These are phyloP conservation scores for Cochlearia excelsa DNA, from an alignment of 345 rosid genomes.

Conservation along the genomic window DNA sequence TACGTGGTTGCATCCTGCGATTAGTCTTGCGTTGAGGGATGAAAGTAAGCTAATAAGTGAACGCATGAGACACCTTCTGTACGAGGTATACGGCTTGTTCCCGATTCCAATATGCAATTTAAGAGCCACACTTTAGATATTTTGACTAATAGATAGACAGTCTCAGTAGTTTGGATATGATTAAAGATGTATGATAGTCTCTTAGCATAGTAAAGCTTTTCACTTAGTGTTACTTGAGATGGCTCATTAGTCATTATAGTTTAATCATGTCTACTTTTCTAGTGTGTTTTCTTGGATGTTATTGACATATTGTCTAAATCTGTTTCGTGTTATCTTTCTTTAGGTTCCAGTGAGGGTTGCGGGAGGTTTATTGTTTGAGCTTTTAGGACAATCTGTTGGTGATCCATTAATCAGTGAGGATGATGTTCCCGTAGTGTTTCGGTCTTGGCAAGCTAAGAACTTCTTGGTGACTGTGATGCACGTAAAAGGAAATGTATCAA, in stretches of 20 bases:
- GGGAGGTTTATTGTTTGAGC: conserved; percentile 96
- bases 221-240: not conserved
- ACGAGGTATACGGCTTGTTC: conserved; percentile 54
- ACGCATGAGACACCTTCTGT: conserved; percentile 85
- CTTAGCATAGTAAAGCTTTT: not conserved
- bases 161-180: not conserved
- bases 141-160: not conserved
- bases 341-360: conserved; percentile 93
- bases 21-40: conserved; percentile 82
- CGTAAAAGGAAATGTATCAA: conserved; percentile 60
- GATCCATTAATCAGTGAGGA: conserved; percentile 89
- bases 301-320: conserved; percentile 1
- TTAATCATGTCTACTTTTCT: not conserved
- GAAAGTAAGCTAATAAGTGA: conserved; percentile 88
- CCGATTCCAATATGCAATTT: not conserved
- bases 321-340: not conserved
- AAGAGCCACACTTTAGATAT: not conserved
- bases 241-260: not conserved
- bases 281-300: conserved; percentile 11
- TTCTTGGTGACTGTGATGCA: conserved; percentile 81
- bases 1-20: conserved; percentile 97
- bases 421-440: conserved; percentile 84
- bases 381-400: conserved; percentile 93
- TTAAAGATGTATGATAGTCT: conserved; percentile 5
- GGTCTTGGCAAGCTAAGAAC: conserved; percentile 97